Percentiles rank a stretch among this genome's conserved stretches.
Evolutionary conservation across 1,284 basidiomycete species (phyloP).

Genomic region (Pyrrhoderma noxium): DNA sequence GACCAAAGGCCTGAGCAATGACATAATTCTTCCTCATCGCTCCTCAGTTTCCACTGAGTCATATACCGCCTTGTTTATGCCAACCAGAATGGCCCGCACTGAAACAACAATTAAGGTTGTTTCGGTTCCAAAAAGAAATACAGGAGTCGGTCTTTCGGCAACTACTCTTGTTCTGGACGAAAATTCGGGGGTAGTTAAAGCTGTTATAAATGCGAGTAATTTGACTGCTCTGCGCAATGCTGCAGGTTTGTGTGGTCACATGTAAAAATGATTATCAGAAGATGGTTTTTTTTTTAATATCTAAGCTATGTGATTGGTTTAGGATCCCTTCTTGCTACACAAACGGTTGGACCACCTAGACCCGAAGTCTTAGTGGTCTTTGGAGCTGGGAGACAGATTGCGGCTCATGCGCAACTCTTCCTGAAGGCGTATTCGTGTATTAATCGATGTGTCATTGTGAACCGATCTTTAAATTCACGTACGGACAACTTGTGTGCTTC

Average conservation of each 20-base stretch:
- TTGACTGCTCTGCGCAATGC: slow-evolving; percentile 78
- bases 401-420: slow-evolving; percentile 59
- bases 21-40: slow-evolving; percentile 42
- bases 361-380: slow-evolving; percentile 57
- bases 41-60: slow-evolving; percentile 37
- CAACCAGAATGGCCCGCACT: slow-evolving; percentile 42
- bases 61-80: slow-evolving; percentile 66
- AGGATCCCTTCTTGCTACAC: slow-evolving; percentile 71
- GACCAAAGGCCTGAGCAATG: not conserved
- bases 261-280: too few relatives aligned
- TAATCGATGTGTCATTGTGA: slow-evolving; percentile 51
- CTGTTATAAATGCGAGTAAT: slow-evolving; percentile 67
- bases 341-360: slow-evolving; percentile 36
- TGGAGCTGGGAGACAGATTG: slow-evolving; percentile 68
- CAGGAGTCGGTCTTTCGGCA: slow-evolving; percentile 54
- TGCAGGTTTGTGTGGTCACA: slow-evolving; percentile 61
- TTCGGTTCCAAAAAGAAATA: slow-evolving; percentile 42
- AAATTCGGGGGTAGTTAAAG: slow-evolving; percentile 54
- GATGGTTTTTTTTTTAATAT: not conserved
- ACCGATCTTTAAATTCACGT: slow-evolving; percentile 51
- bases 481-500: slow-evolving; percentile 34
- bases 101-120: slow-evolving; percentile 68
- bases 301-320: too few relatives aligned
- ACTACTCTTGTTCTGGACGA: slow-evolving; percentile 75
- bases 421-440: slow-evolving; percentile 52